phyloP scores from a whole-genome alignment of 2,329 filamentous ascomycete genomes.

The Colletotrichum viniferum region DNA sequence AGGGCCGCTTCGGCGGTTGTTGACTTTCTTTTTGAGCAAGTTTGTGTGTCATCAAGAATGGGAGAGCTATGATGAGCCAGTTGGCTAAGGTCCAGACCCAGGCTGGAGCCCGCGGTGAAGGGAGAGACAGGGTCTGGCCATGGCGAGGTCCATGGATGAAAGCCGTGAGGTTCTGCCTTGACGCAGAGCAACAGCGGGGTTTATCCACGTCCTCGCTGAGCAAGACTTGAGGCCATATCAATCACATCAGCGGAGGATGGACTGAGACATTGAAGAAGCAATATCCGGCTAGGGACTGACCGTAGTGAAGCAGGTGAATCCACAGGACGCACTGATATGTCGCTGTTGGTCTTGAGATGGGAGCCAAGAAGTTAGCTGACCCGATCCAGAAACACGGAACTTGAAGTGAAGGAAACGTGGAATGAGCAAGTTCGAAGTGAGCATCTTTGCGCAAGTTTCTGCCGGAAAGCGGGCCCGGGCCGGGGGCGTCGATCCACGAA shows the following conservation, averaged over 20 bases:
- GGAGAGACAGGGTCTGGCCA: background rate
- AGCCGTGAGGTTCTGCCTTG: background rate
- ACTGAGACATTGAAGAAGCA: background rate
- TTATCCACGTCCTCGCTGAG: background rate
- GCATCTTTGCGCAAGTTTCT: conserved; percentile 43
- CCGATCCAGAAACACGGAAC: background rate
- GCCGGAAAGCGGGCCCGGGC: background rate
- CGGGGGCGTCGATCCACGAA: background rate
- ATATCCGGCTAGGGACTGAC: background rate
- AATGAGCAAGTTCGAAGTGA: conserved; percentile 28
- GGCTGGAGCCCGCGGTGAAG: background rate
- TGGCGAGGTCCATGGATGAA: background rate
- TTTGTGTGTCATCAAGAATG: background rate
- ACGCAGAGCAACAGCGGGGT: background rate
- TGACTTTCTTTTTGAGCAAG: background rate
- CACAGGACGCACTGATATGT: no score
- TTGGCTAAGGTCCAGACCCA: background rate
- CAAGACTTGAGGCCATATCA: background rate
- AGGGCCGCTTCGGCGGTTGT: background rate
- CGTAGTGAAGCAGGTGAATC: background rate
- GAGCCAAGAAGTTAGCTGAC: background rate
- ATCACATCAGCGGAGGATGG: background rate
- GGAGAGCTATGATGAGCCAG: background rate
- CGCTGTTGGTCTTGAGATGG: background rate
- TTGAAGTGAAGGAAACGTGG: background rate